Evolutionary conservation across 2,329 filamentous ascomycete genomes (phyloP), one percentile per base, ranked within the genome.

Genomic region (Aspergillus sp.): DNA sequence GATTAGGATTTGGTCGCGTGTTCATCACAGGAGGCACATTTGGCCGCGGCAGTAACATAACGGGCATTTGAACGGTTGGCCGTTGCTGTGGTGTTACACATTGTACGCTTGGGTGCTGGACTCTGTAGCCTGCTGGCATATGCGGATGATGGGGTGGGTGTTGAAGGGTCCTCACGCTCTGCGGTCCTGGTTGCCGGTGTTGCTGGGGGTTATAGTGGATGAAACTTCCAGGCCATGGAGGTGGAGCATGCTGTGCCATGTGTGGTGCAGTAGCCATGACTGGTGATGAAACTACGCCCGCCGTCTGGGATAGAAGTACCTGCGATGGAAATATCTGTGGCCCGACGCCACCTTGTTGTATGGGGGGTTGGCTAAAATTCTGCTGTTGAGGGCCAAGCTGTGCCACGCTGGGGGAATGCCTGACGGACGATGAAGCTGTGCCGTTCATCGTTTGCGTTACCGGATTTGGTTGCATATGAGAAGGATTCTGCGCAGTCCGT

Each of bases 1-100:
- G 67, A 23, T 72, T 69, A 19, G 83, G 79, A 57, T 80, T 73
- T 4, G 81, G 77, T 23, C 73, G 67, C 11, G 74, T 71, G 33
- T 75, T 76, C 57, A 76, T 72, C 3, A 74, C 60, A 23, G 72
- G 73, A 37, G 56, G 48, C 17, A 61, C 62, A 8, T 71, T 71
- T 1, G 63, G 58, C 17, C 64, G 71, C 45, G 79, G 79, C 33
- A 82, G 67, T 6, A 77, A 62, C 52, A 31, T 11, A 11, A 8
- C 27, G 27, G 46, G 21, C 31, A 41, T 40, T 19, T 37, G 51
- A 9, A n/a, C 27, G 3, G 27, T 31, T 31, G 27, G 27, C 27
- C 9, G 19, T 39, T 46, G 51, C 17, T 45, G 44, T 15, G 15
- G 46, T 49, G 45, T 15, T 19, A 31, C 41, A 37, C 31, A 21